phyloP scores from a whole-genome alignment of 805 yeast species.

The Sporopachydermia quercuum region DNA sequence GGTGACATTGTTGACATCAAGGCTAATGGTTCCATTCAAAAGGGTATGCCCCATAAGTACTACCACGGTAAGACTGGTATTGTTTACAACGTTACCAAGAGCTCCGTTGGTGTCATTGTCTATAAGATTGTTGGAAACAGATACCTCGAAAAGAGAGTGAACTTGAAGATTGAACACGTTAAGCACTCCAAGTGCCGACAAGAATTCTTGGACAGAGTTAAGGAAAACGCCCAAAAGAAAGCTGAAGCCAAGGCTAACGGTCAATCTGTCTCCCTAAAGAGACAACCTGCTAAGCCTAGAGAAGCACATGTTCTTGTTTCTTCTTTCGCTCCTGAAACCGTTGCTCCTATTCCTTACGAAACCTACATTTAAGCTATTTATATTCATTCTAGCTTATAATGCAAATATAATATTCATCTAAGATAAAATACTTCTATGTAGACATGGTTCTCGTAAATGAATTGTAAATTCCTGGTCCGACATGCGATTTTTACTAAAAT shows the following conservation, averaged over 20 bases:
- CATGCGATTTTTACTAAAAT: too few relatives aligned
- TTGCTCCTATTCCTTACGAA: constrained; percentile 99
- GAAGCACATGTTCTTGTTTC: constrained; percentile 66
- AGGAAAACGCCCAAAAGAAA: constrained; percentile 87
- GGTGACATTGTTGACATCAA: constrained; percentile 99
- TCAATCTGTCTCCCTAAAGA: constrained; percentile 80
- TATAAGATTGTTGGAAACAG: constrained; percentile 99
- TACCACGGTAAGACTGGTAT: constrained; percentile 99
- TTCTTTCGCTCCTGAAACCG: constrained; percentile 82
- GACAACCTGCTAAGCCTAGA: constrained; percentile 99
- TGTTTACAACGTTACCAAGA: constrained; percentile 96
- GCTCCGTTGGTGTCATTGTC: constrained; percentile 94
- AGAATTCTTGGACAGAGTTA: constrained; percentile 97
- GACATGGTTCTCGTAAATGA: too few relatives aligned
- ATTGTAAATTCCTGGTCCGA: too few relatives aligned
- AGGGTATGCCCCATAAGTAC: constrained; percentile 99
- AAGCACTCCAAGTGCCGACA: constrained; percentile 99
- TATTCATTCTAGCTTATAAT: constrained; percentile 6
- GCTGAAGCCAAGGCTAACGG: constrained; percentile 92
- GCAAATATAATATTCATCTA: too few relatives aligned
- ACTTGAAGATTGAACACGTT: constrained; percentile 97
- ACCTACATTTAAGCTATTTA: constrained; percentile 71
- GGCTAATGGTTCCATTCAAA: constrained; percentile 98
- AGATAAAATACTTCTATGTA: too few relatives aligned
- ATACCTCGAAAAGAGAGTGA: constrained; percentile 97